These are phyloP conservation scores for Chaetothyriales sp. DNA, from an alignment of 2,329 filamentous ascomycete species.

Conservation along the genomic window DNA sequence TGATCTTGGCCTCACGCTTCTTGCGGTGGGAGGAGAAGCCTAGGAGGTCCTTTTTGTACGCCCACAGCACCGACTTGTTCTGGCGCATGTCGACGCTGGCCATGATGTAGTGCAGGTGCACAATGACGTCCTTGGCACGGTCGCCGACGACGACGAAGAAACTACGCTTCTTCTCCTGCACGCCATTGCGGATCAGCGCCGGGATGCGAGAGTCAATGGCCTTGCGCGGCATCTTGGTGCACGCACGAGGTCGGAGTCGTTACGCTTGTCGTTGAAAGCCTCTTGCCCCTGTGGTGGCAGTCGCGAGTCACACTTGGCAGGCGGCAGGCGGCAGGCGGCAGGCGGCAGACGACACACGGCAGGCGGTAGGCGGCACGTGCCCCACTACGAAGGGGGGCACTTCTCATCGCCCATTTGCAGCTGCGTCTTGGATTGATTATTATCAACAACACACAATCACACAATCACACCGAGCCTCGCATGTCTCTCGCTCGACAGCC, in stretches of 20 bases:
- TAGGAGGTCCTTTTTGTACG: slow-evolving; percentile 94
- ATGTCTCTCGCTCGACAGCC: neutral
- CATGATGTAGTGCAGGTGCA: slow-evolving; percentile 88
- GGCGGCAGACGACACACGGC: too few species aligned
- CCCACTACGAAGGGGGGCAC: too few species aligned
- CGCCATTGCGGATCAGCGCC: slow-evolving; percentile 78
- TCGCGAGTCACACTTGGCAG: neutral
- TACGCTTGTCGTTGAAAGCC: neutral
- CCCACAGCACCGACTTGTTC: slow-evolving; percentile 94
- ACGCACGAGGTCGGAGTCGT: neutral
- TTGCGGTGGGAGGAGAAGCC: slow-evolving; percentile 93
- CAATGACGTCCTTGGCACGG: slow-evolving; percentile 88
- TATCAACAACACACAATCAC: too few species aligned
- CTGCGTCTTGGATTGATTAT: too few species aligned
- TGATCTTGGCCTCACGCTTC: slow-evolving; percentile 96
- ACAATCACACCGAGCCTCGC: neutral
- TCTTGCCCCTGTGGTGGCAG: too few species aligned
- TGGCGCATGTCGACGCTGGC: slow-evolving; percentile 79
- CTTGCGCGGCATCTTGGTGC: slow-evolving; percentile 29
- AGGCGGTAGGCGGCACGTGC: too few species aligned
- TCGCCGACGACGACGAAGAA: slow-evolving; percentile 97
- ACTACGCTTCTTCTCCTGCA: slow-evolving; percentile 89
- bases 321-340: too few species aligned
- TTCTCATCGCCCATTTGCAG: too few species aligned
- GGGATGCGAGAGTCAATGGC: slow-evolving; percentile 76